These are phyloP conservation scores for Nicotiana obtusifolia DNA, from an alignment of 257 asterid genomes.

Conservation along the genomic window DNA sequence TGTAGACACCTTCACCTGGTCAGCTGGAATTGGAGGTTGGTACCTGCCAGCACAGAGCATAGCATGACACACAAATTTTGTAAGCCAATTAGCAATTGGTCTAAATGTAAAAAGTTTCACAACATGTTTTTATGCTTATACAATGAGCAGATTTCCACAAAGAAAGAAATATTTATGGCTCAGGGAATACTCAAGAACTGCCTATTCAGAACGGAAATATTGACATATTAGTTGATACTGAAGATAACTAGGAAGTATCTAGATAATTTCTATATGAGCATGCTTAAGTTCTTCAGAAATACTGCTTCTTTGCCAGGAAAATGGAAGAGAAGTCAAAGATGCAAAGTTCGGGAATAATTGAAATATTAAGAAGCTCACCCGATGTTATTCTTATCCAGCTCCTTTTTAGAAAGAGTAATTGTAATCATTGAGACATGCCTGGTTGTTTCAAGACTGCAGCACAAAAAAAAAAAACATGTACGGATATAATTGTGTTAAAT, in stretches of 20 bases:
- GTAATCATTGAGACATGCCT: conserved; percentile 92
- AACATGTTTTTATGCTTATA: neutral
- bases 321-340: too few species aligned
- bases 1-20: conserved; percentile 67
- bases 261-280: too few species aligned
- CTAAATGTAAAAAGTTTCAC: too few species aligned
- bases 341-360: too few species aligned
- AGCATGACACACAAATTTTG: neutral
- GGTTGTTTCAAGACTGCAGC: conserved; percentile 73
- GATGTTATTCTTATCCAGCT: conserved; percentile 46
- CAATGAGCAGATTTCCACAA: neutral
- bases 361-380: conserved; percentile 48
- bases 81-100: neutral
- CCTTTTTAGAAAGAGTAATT: conserved; percentile 68
- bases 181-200: too few species aligned
- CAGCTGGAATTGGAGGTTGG: conserved; percentile 89
- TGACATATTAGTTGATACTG: too few species aligned
- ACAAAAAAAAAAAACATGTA: conserved; percentile 12
- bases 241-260: too few species aligned
- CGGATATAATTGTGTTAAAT: neutral
- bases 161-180: too few species aligned
- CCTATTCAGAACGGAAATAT: too few species aligned
- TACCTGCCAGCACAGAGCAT: conserved; percentile 42
- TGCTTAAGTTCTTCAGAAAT: too few species aligned
- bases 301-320: too few species aligned